Evolutionary conservation across 352 stramenopile genomes (phyloP), one percentile per base, ranked within the genome.

Genomic region (Pythium vanterpoolii): DNA sequence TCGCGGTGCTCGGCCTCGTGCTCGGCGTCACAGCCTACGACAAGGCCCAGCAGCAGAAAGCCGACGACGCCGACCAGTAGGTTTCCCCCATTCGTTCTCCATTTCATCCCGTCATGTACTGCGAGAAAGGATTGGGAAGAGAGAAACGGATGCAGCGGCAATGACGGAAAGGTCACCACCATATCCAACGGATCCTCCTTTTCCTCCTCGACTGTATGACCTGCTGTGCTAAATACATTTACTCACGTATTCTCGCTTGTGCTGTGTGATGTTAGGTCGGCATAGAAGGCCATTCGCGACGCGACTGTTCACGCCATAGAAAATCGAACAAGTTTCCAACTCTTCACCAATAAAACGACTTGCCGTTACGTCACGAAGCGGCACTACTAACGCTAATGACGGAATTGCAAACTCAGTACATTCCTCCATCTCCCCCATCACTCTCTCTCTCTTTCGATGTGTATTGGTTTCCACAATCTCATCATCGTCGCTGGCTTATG

Each of bases 1-100:
- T 90, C 47, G 57, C 60, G 56, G 74, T 90, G 69, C 77, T 92
- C 43, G 68, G 64, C 51, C 66, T 87, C 53, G 77, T 89, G 58
- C 76, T 92, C 43, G 69, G 43, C 36, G 77, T 80, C 42, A 81
- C 73, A 56, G 68, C 73, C 16, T 90, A 88, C 75, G 78, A 89
- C 42, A 83, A 85, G 62, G 72, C 65, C 38, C 75, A 84, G 71
- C 59, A 82, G 40, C 64, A 83, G 54, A 77, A 74, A 23, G 49
- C 53, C 31, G 64, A 76, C 24, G 53, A 84, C 21, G 71, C 75
- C 31, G 44, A 73, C 9, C 48, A 64, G 46, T 77, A 71, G 56
- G 49, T 70, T 43, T 6, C 44, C n/a, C 27, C 11, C 31, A 33
- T 14, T 52, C 48, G 47, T 38, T 62, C 23, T 16, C 55, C 8